Conservation (phyloP, 1,139 yeast genomes). For the Chernovozyma sophiae-reginae region DNA sequence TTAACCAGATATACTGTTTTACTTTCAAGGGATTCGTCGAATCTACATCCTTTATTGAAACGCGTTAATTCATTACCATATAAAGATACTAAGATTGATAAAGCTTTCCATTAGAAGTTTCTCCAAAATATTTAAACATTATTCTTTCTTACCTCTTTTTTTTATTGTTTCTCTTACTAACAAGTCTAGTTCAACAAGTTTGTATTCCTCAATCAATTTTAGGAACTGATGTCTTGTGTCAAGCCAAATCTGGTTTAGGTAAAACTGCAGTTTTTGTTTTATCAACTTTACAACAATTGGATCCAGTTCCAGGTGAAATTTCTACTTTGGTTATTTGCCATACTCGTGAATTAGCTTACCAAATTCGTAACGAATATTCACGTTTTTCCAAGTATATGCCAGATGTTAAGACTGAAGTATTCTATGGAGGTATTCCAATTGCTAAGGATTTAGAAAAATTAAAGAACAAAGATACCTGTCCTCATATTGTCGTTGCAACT, state of each 20-base stretch:
- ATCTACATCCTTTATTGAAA: no score
- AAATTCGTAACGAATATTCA: slow-evolving; percentile 94
- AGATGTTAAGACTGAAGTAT: slow-evolving; percentile 93
- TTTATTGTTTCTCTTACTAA: slow-evolving; percentile 2
- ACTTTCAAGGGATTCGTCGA: no score
- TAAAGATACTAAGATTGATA: no score
- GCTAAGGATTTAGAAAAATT: slow-evolving; percentile 82
- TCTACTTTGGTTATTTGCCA: slow-evolving; percentile 93
- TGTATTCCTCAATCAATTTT: slow-evolving; percentile 97
- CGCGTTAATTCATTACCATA: no score
- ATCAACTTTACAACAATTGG: slow-evolving; percentile 94
- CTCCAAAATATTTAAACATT: no score
- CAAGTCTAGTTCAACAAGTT: slow-evolving; percentile 80
- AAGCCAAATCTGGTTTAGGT: slow-evolving; percentile 99
- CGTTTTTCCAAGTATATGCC: slow-evolving; percentile 99
- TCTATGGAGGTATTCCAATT: slow-evolving; percentile 94
- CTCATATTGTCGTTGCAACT: slow-evolving; percentile 95
- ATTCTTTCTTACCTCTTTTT: no score
- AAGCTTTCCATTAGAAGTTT: no score
- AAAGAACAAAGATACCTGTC: slow-evolving; percentile 90
- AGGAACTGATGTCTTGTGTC: slow-evolving; percentile 97
- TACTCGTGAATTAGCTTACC: slow-evolving; percentile 98
- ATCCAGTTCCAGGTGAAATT: slow-evolving; percentile 96
- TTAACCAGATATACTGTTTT: no score
- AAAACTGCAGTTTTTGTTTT: slow-evolving; percentile 97